Base-by-base conservation (phyloP, 2,329 filamentous ascomycete species). In the Aspergillus costaricaensis region DNA sequence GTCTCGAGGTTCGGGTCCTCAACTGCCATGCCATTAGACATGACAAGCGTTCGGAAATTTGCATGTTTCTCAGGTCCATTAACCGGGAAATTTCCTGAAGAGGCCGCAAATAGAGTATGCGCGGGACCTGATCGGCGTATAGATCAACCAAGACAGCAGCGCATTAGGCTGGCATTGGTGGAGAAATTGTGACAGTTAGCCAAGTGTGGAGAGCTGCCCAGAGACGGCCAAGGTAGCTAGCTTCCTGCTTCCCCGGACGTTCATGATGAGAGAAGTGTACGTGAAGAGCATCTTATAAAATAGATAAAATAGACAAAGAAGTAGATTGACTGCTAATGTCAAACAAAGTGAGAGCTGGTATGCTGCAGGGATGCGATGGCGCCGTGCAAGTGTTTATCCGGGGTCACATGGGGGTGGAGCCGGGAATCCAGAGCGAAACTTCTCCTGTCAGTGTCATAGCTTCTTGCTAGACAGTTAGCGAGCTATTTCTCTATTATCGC, bases 151-250 rank as follows among this genome's bases (percentile, higher is more conserved):
- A 30, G 19, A 30, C n/a, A 30, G 39, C 1, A 30, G 6, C 15
- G 17, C 23, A 30, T 30, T 55, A 54, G 15, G 38, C 19, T 52
- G n/a, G 55, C 27, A 61, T 61, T 61, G 59, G 59, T 61, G 59
- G 59, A 61, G 59, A 57, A 61, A 58, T 43, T 19, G 19, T 15
- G 53, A 23, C 32, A 44, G 41, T 15, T 21, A 21, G 38, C 53
- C n/a, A 12, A 54, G n/a, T 39, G 50, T 54, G 50, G 50, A 49
- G 57, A 43, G 19, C 41, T 21, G 19, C 19, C 19, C 19, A 36
- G 32, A 36, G 4, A 21, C 19, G 10, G 14, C 19, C 10, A 23
- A 10, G 17, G 17, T 44, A 36, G 32, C 10, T 44, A 21, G 17
- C 41, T 23, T 23, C 32, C 12, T 10, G 19, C 21, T 23, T 23